phyloP scores from a whole-genome alignment of 2,329 filamentous ascomycete species.

The Helotiales sp. region DNA sequence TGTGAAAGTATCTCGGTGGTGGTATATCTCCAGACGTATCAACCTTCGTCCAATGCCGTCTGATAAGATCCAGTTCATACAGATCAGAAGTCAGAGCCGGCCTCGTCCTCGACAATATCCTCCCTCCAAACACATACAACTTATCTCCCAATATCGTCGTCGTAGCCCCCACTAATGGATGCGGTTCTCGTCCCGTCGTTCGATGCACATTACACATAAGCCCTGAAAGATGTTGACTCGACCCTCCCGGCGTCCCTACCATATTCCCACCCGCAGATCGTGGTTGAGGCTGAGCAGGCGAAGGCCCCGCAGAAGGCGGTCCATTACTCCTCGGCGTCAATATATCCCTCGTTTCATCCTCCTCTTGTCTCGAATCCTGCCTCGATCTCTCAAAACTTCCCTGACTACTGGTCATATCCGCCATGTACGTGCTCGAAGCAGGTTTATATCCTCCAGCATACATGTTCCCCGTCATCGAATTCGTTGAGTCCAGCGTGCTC shows the following conservation, averaged over 20 bases:
- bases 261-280: slow-evolving; percentile 39
- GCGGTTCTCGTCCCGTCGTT: slow-evolving; percentile 89
- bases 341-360: slow-evolving; percentile 49
- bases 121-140: slow-evolving; percentile 92
- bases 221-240: slow-evolving; percentile 59
- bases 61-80: slow-evolving; percentile 89
- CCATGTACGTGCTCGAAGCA: slow-evolving; percentile 18
- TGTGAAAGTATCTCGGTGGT: slow-evolving; percentile 94
- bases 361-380: slow-evolving; percentile 47
- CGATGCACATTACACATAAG: slow-evolving; percentile 73
- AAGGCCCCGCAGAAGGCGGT: slow-evolving; percentile 55
- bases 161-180: slow-evolving; percentile 88
- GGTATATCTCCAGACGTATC: slow-evolving; percentile 83
- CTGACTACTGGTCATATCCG: slow-evolving; percentile 42
- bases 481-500: slow-evolving; percentile 35
- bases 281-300: slow-evolving; percentile 49
- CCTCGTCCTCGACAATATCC: slow-evolving; percentile 79
- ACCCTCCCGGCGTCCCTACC: slow-evolving; percentile 47
- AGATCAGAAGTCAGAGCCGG: slow-evolving; percentile 85
- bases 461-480: slow-evolving; percentile 22
- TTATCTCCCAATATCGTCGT: slow-evolving; percentile 95
- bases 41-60: slow-evolving; percentile 89
- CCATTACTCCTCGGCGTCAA: slow-evolving; percentile 54
- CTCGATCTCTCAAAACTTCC: slow-evolving; percentile 44
- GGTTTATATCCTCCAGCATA: slow-evolving; percentile 27